Evolutionary conservation across 257 asterid genomes (phyloP).

Genomic region (Lycium ferocissimum): DNA sequence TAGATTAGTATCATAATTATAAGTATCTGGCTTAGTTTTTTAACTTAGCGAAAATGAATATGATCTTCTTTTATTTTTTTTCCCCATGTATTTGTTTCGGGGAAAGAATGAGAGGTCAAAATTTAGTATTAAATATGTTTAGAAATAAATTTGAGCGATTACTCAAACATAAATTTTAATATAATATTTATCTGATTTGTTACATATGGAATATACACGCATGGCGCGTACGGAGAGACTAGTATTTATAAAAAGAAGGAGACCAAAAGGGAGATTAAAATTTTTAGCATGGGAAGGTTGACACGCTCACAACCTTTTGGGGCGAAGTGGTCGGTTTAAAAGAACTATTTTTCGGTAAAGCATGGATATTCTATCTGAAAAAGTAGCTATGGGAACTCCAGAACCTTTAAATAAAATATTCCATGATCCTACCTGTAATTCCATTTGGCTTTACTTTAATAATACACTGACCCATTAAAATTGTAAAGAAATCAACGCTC

Average conservation of each 20-base stretch:
- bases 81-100: no score
- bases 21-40: no score
- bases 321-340: neutral
- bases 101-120: no score
- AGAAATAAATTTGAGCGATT: no score
- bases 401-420: slow-evolving; percentile 40
- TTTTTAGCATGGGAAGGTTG: neutral
- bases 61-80: no score
- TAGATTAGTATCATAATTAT: no score
- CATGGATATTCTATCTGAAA: slow-evolving; percentile 22
- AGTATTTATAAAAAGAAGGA: neutral
- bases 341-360: neutral
- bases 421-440: slow-evolving; percentile 53
- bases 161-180: no score
- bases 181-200: no score
- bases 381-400: slow-evolving; percentile 40
- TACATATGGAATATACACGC: no score
- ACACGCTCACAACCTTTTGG: neutral
- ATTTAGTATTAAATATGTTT: no score
- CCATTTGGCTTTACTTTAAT: slow-evolving; percentile 41
- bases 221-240: no score
- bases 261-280: neutral
- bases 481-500: neutral
- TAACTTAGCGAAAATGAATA: no score
- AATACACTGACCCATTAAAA: slow-evolving; percentile 25